These are phyloP conservation scores for Daldinia eschscholtzii DNA, from an alignment of 2,329 filamentous ascomycete genomes.

Conservation along the genomic window DNA sequence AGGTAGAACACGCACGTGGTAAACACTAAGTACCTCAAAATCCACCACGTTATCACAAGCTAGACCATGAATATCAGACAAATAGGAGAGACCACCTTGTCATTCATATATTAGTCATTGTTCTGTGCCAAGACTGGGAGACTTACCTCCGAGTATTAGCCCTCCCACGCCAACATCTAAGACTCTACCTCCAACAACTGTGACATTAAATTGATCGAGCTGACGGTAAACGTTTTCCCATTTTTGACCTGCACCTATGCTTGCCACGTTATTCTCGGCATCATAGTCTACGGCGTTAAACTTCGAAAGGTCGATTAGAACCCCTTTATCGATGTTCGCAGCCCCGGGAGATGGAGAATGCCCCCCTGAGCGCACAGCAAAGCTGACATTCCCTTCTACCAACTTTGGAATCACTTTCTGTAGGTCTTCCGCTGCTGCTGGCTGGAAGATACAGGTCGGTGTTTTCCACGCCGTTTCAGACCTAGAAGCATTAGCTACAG, in stretches of 20 bases:
- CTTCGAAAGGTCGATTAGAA: constrained; percentile 36
- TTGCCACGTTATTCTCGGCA: constrained; percentile 4
- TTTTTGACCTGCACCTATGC: constrained; percentile 23
- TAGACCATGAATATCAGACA: constrained; percentile 35
- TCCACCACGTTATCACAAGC: constrained; percentile 38
- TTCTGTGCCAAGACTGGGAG: neutral
- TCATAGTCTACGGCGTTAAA: constrained; percentile 20
- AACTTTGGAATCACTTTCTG: constrained; percentile 18
- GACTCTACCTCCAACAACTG: constrained; percentile 32
- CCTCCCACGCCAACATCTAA: constrained; percentile 34
- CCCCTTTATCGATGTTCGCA: constrained; percentile 28
- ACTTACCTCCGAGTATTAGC: constrained; percentile 33
- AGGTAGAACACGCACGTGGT: neutral
- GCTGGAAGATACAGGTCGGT: constrained; percentile 28
- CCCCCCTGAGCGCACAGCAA: constrained; percentile 37
- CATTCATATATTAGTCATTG: neutral
- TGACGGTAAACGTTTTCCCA: constrained; percentile 35
- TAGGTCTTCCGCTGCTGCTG: neutral
- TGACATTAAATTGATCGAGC: constrained; percentile 26
- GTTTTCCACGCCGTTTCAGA: constrained; percentile 20
- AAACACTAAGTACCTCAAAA: constrained; percentile 20
- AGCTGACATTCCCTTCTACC: constrained; percentile 20
- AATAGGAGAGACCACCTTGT: constrained; percentile 34
- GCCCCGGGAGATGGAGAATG: constrained; percentile 13
- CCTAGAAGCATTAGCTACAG: neutral